A percentile compares a stretch with the other conserved stretches of the same genome.
These are phyloP conservation scores for Camelina sativa DNA, from an alignment of 345 rosid genomes.

Conservation along the genomic window DNA sequence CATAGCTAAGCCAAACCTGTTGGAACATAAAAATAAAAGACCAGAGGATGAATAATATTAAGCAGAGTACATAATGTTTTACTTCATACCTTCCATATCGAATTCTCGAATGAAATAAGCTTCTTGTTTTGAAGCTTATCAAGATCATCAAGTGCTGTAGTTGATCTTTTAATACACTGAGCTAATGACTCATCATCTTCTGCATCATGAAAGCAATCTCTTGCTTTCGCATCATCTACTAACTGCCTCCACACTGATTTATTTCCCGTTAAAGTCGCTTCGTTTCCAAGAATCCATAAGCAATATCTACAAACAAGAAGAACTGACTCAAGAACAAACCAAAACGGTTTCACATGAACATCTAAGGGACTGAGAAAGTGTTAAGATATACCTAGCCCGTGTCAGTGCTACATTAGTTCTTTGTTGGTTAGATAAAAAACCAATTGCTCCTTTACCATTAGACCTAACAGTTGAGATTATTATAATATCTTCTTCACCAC, in stretches of 20 bases:
- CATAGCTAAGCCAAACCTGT: slow-evolving; percentile 43
- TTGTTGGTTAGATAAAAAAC: slow-evolving; percentile 49
- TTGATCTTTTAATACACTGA: slow-evolving; percentile 33
- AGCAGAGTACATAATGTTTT: neutral
- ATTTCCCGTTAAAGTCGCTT: slow-evolving; percentile 41
- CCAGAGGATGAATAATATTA: neutral
- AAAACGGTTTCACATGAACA: slow-evolving; percentile 11
- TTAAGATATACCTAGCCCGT: slow-evolving; percentile 49
- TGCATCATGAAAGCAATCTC: slow-evolving; percentile 50
- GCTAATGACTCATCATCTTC: slow-evolving; percentile 46
- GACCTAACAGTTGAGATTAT: slow-evolving; percentile 60
- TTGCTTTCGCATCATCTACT: slow-evolving; percentile 44
- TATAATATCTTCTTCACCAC: slow-evolving; percentile 57
- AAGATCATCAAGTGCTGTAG: slow-evolving; percentile 41
- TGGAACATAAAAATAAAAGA: neutral
- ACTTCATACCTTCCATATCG: slow-evolving; percentile 30
- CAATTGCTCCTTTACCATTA: slow-evolving; percentile 46
- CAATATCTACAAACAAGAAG: slow-evolving; percentile 38
- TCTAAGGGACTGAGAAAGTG: neutral
- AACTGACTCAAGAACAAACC: neutral
- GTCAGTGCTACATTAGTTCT: slow-evolving; percentile 53
- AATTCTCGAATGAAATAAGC: slow-evolving; percentile 36
- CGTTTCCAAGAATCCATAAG: slow-evolving; percentile 61
- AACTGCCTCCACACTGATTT: slow-evolving; percentile 48
- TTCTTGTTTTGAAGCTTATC: slow-evolving; percentile 30